Evolutionary conservation across 192 early-diverging fungal species (phyloP).

Genomic region (Backusella westeae): DNA sequence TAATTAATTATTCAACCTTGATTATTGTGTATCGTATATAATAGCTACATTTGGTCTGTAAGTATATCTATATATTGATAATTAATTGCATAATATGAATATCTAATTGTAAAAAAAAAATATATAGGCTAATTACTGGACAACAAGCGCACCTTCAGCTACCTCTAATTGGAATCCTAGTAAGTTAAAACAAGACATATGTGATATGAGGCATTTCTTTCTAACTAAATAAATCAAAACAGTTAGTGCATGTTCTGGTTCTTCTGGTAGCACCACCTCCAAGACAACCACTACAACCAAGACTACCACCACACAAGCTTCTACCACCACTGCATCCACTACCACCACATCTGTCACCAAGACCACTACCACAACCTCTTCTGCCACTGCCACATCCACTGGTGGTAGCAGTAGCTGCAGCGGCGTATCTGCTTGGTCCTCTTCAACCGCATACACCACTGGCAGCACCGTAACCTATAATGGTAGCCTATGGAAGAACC

Average conservation of each 20-base stretch:
- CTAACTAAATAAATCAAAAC: background rate
- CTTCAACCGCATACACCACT: conserved; percentile 27
- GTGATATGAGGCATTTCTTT: background rate
- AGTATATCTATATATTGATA: background rate
- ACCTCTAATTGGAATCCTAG: background rate
- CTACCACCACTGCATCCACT: background rate
- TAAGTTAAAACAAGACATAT: background rate
- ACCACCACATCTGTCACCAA: background rate
- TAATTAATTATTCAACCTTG: background rate
- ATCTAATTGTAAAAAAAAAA: background rate
- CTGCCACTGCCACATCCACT: background rate
- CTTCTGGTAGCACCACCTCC: background rate
- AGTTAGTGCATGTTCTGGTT: conserved; percentile 1
- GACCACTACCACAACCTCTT: background rate
- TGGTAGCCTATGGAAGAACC: conserved; percentile 36
- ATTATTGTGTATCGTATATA: background rate
- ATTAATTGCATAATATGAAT: background rate
- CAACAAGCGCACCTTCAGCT: background rate
- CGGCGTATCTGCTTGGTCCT: conserved; percentile 31
- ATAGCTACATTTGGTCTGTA: conserved; percentile 41
- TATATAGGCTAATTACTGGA: background rate
- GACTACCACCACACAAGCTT: background rate
- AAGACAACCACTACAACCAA: background rate
- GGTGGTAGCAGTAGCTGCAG: conserved; percentile 4
- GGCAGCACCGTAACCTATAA: conserved; percentile 37